Evolutionary conservation across 208 protist species (phyloP), one percentile per base, ranked within the genome.

Genomic region (Endotrypanum monterogeii): DNA sequence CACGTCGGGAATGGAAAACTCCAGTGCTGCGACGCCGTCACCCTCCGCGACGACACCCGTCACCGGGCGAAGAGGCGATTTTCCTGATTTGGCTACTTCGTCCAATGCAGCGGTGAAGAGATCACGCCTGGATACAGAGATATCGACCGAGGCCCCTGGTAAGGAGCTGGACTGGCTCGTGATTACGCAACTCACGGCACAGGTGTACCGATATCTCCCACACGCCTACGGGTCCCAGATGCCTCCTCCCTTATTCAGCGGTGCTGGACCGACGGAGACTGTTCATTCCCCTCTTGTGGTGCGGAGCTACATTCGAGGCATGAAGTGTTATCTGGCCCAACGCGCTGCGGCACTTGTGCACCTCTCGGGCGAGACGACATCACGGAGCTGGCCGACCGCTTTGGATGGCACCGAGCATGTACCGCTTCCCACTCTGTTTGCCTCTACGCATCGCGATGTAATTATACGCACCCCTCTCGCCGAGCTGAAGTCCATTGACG

Each of bases 171-270:
- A 93, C 71, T 90, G 73, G 79, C 51, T 78, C 3, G 73, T 78
- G 1, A 80, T 87, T 9, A 90, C 92, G 9, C 89, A 94, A 70
- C 80, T 96, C 37, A 91, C 82, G 30, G 89, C 92, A 30, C 89
- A 94, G 74, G 76, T 90, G 39, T 96, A 95, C 78, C 89, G 92
- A n/a, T 96, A 93, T 76, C 51, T 94, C 20, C 81, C 90, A 9
- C 92, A 94, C 84, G 5, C 23, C 1, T 95, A 83, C 73, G 89
- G 89, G 51, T 87, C 92, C 32, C 87, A 93, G 76, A 96, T 96
- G 92, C 90, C 92, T 3, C 85, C 92, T n/a, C 83, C 87, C 23
- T 79, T 96, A 18, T 85, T 94, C 46, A 18, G 44, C 16, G 83
- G 83, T 37, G 37, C 69, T n/a, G 50, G 74, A 18, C 75, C 80